Evolutionary conservation across 768 basidiomycete genomes (phyloP), one percentile per base, ranked within the genome.

Genomic region (Podaxis rugospora): DNA sequence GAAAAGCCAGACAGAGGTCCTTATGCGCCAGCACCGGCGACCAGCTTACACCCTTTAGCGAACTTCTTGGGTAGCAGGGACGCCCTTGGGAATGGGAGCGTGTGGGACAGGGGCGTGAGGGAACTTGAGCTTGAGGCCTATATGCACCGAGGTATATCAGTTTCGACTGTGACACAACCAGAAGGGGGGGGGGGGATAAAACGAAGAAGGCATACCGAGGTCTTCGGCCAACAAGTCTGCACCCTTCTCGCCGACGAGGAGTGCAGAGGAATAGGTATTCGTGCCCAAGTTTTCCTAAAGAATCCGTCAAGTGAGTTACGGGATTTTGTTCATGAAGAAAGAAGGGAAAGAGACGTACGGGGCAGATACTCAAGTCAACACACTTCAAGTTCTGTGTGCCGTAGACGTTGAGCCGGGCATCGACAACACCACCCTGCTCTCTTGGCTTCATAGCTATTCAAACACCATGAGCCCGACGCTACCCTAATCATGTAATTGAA

Each of bases 51-150:
- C 32, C 32, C 32, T 67, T 78, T 66, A 82, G 58, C 78, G 79
- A 63, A 76, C 66, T 62, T 69, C 71, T 63, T 84, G 83, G 42
- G 83, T 83, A 53, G 78, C 72, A 13, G 83, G 81, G 51, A 71
- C 67, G 55, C 83, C 83, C 66, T 72, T 78, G 13, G 83, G 83
- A 64, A 83, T 64, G 9, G 87, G 87, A 0, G 87, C 86, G 67
- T 88, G 87, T 13, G 87, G 87, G 51, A 88, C 86, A 13, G 84
- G 85, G 0, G 87, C 86, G 61, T 89, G 86, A 13, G 86, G 87
- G 13, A 75, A 66, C 75, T 69, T 83, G 73, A 86, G 73, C 72
- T 87, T 85, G 69, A 88, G 75, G 64, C 86, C 85, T 86, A 63
- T 3, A 53, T 40, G 60, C 36, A 11, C 10, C 7, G 16, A 50